Evolutionary conservation across 2,329 filamentous ascomycete genomes (phyloP), one percentile per base, ranked within the genome.

Genomic region (Westerdykella aurantiaca): DNA sequence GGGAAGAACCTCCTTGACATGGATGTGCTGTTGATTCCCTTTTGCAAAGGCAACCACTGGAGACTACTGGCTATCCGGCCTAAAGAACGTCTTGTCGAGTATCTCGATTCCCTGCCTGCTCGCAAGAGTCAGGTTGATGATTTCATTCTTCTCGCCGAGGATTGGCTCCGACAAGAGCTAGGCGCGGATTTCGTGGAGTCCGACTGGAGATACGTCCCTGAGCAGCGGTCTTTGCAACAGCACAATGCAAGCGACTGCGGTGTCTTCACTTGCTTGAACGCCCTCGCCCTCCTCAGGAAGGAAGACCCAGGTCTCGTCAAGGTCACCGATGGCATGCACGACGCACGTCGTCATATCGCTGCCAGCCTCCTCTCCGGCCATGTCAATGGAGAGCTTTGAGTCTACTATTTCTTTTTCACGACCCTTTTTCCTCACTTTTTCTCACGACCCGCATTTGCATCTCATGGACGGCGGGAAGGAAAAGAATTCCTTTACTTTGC

Each of bases 251-350:
- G 77, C 57, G 86, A 90, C 60, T 90, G 86, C 53, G 86, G 86
- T n/a, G 47, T 88, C 3, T 87, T 88, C 60, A 79, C 83, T 12
- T 80, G 87, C 51, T 79, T 85, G 14, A 91, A 90, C 57, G 82
- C 79, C 13, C 76, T 88, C 38, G 85, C 81, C 43, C 56, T 72
- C 25, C 65, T 73, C 2, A 63, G 68, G 13, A 71, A 68, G 1
- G 55, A 69, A 11, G 61, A 69, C 6, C 61, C 64, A 6, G 51
- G 43, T 1, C 53, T 53, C 7, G 68, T 69, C 22, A 81, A 85
- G 45, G 53, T 63, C 1, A 66, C 76, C 31, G 50, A 60, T 0
- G 77, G 85, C 43, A 78, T 87, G 73, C 69, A 72, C 2, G 64
- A 73, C 39, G 82, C 85, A 53, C 74, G 82, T 18, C 71, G 75